These are phyloP conservation scores for Fusarium scirpi DNA, from an alignment of 2,329 filamentous ascomycete genomes.

Conservation along the genomic window DNA sequence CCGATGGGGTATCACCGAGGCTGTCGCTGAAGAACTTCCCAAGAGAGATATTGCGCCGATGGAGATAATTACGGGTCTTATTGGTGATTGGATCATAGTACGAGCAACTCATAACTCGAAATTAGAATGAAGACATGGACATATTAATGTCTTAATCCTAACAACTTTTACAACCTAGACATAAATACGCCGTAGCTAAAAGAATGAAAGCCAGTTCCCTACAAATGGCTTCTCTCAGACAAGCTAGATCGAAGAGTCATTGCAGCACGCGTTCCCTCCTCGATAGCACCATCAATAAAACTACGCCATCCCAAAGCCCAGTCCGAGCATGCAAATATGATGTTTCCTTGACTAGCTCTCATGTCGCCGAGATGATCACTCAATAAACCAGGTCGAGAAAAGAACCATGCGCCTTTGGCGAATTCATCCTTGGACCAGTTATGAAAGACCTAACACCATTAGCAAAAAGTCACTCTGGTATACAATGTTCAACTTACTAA, in stretches of 20 bases:
- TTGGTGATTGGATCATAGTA: not conserved
- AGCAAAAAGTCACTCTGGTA: not conserved
- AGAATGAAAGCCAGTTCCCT: no score
- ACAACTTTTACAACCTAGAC: not conserved
- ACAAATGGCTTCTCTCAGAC: constrained; percentile 11
- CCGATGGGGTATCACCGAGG: constrained; percentile 20
- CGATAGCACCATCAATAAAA: constrained; percentile 64
- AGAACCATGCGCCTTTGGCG: constrained; percentile 60
- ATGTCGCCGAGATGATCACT: constrained; percentile 56
- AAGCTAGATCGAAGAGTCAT: constrained; percentile 19
- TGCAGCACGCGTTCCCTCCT: constrained; percentile 55
- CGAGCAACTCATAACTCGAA: not conserved
- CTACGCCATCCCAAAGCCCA: constrained; percentile 63
- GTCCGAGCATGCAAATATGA: constrained; percentile 61
- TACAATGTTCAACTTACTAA: constrained; percentile 19
- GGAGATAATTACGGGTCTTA: constrained; percentile 6
- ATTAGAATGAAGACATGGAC: not conserved
- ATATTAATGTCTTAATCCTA: not conserved
- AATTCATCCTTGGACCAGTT: constrained; percentile 63
- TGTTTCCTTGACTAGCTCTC: constrained; percentile 56
- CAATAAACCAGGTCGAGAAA: constrained; percentile 53
- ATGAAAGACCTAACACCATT: constrained; percentile 55
- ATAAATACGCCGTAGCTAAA: no score
- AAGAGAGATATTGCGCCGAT: constrained; percentile 13
- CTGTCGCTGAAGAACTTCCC: constrained; percentile 18